phyloP scores from a whole-genome alignment of 257 asterid genomes.

The Mitragyna speciosa region DNA sequence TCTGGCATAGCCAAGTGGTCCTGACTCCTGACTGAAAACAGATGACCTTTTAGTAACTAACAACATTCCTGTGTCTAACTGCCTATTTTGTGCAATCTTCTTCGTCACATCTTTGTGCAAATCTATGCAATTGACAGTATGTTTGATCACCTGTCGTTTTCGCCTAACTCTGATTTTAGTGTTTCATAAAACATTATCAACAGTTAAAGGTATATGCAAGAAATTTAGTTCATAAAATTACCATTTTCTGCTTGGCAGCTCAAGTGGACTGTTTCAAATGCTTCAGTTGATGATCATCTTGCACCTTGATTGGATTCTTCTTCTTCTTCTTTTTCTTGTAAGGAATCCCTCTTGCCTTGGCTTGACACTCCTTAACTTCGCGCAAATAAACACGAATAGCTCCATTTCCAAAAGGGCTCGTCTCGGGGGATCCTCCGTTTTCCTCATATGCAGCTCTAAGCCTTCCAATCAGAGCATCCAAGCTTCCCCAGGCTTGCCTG shows the following conservation, averaged over 20 bases:
- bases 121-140: not conserved
- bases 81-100: slow-evolving; percentile 7
- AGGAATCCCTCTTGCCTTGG: slow-evolving; percentile 86
- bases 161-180: not conserved
- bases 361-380: slow-evolving; percentile 86
- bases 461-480: slow-evolving; percentile 85
- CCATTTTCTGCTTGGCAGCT: slow-evolving; percentile 7
- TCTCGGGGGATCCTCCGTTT: slow-evolving; percentile 78
- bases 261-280: slow-evolving; percentile 41
- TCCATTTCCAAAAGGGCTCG: slow-evolving; percentile 79
- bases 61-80: not conserved
- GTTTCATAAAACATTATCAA: not conserved
- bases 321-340: slow-evolving; percentile 85
- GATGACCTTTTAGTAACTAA: not conserved
- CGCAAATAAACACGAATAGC: slow-evolving; percentile 68
- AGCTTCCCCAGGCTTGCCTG: slow-evolving; percentile 97
- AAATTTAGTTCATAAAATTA: not conserved
- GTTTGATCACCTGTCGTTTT: not conserved
- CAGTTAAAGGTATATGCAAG: not conserved
- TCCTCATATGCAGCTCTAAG: slow-evolving; percentile 93
- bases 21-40: not conserved
- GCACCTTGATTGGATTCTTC: slow-evolving; percentile 38
- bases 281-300: slow-evolving; percentile 36
- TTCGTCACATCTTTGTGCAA: not conserved
- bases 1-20: slow-evolving; percentile 18